Evolutionary conservation across 352 stramenopile species (phyloP).

Genomic region (Pythium plurisporium): DNA sequence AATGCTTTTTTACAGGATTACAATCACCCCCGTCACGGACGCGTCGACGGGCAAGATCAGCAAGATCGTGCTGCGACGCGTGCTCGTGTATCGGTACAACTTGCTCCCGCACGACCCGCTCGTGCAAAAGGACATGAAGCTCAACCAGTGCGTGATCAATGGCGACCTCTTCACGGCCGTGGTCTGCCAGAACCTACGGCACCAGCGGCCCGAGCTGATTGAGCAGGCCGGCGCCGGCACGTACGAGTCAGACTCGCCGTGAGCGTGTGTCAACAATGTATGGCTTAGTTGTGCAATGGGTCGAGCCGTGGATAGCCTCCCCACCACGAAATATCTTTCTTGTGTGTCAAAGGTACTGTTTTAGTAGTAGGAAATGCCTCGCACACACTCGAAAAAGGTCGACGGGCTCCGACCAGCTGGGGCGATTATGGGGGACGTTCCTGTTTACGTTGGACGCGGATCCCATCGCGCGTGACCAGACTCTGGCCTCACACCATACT

Average conservation of each 20-base stretch:
- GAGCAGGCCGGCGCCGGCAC: conserved; percentile 8
- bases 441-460: neutral
- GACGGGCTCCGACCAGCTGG: neutral
- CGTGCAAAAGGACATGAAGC: conserved; percentile 23
- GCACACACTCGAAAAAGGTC: neutral
- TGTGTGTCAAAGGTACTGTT: no score
- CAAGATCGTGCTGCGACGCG: conserved; percentile 22
- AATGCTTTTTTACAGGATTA: conserved; percentile 8
- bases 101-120: conserved; percentile 15
- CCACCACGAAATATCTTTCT: no score
- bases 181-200: conserved; percentile 21
- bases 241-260: neutral
- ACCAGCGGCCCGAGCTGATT: conserved; percentile 16
- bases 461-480: neutral
- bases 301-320: no score
- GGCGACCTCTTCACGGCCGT: conserved; percentile 23
- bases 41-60: conserved; percentile 10
- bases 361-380: neutral
- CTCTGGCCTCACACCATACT: neutral
- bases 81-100: conserved; percentile 24
- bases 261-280: no score
- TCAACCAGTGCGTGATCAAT: conserved; percentile 21
- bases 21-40: conserved; percentile 18
- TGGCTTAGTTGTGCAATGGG: no score
- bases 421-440: conserved; percentile 7